These are phyloP conservation scores for Alternaria ventricosa DNA, from an alignment of 2,329 filamentous ascomycete genomes.

Conservation along the genomic window DNA sequence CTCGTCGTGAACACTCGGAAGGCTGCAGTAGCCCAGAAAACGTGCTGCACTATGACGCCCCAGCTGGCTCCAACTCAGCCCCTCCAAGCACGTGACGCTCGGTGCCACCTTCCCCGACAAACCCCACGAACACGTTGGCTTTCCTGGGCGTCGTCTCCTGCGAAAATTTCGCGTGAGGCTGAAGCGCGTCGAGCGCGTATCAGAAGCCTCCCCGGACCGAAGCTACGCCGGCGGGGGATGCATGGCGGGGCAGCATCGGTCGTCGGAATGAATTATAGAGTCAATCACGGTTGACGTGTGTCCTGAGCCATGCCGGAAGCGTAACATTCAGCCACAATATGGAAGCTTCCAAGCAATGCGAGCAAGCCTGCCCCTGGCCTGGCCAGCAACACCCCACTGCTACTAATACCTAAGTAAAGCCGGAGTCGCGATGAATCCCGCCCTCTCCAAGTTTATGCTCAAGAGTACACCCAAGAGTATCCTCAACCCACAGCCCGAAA, in stretches of 20 bases:
- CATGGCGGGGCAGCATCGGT: constrained; percentile 29
- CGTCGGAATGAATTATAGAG: constrained; percentile 43
- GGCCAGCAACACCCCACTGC: constrained; percentile 9
- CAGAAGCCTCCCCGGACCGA: constrained; percentile 25
- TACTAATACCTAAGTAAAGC: constrained; percentile 33
- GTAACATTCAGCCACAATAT: constrained; percentile 9
- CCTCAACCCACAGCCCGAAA: constrained; percentile 46
- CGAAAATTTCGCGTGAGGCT: constrained; percentile 16
- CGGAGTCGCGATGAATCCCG: constrained; percentile 44
- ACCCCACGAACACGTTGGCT: constrained; percentile 13
- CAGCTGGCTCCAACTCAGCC: neutral
- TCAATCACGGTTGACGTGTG: constrained; percentile 37
- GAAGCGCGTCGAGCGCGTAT: constrained; percentile 16
- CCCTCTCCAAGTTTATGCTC: constrained; percentile 50
- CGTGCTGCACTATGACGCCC: constrained; percentile 28
- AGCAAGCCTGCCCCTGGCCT: constrained; percentile 1
- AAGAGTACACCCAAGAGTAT: constrained; percentile 46
- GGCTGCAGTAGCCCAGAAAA: constrained; percentile 19
- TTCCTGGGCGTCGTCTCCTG: constrained; percentile 17
- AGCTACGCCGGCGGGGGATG: constrained; percentile 33
- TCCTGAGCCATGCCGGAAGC: constrained; percentile 7
- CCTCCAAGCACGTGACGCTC: constrained; percentile 26
- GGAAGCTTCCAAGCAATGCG: constrained; percentile 11
- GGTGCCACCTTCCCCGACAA: constrained; percentile 28
- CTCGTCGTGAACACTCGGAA: constrained; percentile 4